Conservation (phyloP, 2,329 filamentous ascomycete genomes). For the Exophiala viscosa region DNA sequence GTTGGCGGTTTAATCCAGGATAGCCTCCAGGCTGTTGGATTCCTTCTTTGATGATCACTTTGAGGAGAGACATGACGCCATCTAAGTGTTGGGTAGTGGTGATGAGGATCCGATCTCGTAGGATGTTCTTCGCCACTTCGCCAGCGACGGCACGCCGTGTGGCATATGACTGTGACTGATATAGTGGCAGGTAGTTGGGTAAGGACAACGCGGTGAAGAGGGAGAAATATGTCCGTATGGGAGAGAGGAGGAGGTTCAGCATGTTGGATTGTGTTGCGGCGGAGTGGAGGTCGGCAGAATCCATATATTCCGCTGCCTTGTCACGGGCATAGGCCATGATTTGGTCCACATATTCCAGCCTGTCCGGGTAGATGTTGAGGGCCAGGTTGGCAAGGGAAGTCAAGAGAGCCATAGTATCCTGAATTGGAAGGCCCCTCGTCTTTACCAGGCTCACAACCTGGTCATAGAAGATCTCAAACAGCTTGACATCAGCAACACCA, state of each 20-base stretch:
- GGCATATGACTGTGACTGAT: constrained; percentile 87
- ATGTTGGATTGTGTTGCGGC: constrained; percentile 82
- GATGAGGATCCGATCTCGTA: constrained; percentile 77
- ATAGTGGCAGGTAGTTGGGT: constrained; percentile 84
- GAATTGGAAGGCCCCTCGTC: constrained; percentile 83
- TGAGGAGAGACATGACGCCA: constrained; percentile 80
- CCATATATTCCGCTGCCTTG: constrained; percentile 84
- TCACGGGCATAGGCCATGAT: constrained; percentile 81
- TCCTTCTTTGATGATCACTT: constrained; percentile 90
- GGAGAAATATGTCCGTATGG: constrained; percentile 83
- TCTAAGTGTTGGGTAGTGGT: constrained; percentile 75
- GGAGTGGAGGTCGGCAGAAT: constrained; percentile 93
- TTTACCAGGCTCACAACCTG: constrained; percentile 93
- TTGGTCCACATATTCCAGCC: constrained; percentile 82
- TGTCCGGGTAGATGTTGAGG: constrained; percentile 88
- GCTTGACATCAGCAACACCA: constrained; percentile 64
- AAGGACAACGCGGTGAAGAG: constrained; percentile 94
- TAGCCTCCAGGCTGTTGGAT: constrained; percentile 80
- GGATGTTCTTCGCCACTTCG: constrained; percentile 76
- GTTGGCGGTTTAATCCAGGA: constrained; percentile 69
- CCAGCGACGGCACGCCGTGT: constrained; percentile 87
- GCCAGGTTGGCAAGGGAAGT: constrained; percentile 93
- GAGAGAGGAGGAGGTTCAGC: constrained; percentile 82
- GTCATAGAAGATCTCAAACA: constrained; percentile 96
- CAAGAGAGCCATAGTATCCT: constrained; percentile 88